These are phyloP conservation scores for Aspergillus ellipticus DNA, from an alignment of 495 filamentous ascomycete genomes.

Conservation along the genomic window DNA sequence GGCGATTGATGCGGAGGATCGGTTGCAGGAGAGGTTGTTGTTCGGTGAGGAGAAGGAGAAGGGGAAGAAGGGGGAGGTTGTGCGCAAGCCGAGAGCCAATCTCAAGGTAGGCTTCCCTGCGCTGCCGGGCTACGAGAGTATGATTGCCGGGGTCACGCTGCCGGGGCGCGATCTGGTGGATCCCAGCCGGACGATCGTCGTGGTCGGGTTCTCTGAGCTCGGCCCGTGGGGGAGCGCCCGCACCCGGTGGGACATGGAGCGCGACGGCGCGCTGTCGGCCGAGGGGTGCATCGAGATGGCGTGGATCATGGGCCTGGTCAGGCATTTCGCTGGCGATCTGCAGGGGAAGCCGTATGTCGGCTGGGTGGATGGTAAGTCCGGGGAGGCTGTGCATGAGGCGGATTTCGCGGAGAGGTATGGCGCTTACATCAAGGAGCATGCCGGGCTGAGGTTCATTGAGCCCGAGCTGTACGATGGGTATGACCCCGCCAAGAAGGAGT, in stretches of 20 bases:
- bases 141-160: slow-evolving; percentile 25
- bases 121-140: neutral
- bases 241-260: slow-evolving; percentile 98
- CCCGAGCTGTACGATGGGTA: slow-evolving; percentile 93
- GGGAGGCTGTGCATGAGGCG: slow-evolving; percentile 95
- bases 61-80: too few relatives aligned
- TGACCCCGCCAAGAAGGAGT: slow-evolving; percentile 92
- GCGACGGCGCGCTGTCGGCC: slow-evolving; percentile 86
- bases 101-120: neutral
- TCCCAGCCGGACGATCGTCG: slow-evolving; percentile 90
- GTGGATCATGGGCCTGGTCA: slow-evolving; percentile 98
- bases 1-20: neutral
- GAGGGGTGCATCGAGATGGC: slow-evolving; percentile 98
- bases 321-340: slow-evolving; percentile 92
- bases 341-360: slow-evolving; percentile 48
- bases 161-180: slow-evolving; percentile 83
- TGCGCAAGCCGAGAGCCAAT: neutral
- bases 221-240: slow-evolving; percentile 96
- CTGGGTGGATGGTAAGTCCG: slow-evolving; percentile 90
- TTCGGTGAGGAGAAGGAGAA: neutral
- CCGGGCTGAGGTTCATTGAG: slow-evolving; percentile 94
- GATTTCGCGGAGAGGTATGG: slow-evolving; percentile 94
- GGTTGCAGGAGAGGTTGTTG: neutral
- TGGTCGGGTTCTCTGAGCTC: slow-evolving; percentile 92
- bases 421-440: slow-evolving; percentile 88